Conservation (phyloP, 2,329 filamentous ascomycete genomes). For the Penicillium griseofulvum region DNA sequence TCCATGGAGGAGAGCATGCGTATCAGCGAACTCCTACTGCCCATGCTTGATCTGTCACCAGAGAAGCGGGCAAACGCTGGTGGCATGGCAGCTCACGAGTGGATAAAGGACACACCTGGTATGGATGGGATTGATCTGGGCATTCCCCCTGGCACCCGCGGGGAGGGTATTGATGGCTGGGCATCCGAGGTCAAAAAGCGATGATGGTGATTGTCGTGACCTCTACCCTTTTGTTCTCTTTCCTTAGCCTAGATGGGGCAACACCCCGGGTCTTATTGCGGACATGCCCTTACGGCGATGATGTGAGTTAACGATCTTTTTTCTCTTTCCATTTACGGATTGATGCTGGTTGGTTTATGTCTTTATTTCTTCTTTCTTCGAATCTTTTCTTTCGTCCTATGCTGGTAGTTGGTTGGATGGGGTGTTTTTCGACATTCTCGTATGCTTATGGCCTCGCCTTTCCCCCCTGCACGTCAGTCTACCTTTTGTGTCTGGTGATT, state of each 20-base stretch:
- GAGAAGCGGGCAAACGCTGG: conserved; percentile 91
- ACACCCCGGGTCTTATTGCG: conserved; percentile 8
- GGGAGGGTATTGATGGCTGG: conserved; percentile 95
- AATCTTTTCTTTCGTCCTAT: conserved; percentile 2
- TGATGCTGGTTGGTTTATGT: conserved; percentile 25
- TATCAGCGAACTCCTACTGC: conserved; percentile 77
- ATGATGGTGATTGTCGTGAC: conserved; percentile 36
- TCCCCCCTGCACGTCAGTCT: not conserved
- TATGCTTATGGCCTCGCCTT: conserved; percentile 4
- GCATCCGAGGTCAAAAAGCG: conserved; percentile 75
- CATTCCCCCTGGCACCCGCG: conserved; percentile 74
- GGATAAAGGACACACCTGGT: conserved; percentile 79
- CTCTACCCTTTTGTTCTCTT: conserved; percentile 2
- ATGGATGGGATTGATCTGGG: conserved; percentile 79
- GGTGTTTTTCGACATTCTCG: conserved; percentile 3
- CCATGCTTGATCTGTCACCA: conserved; percentile 87
- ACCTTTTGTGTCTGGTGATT: not conserved
- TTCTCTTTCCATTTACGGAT: conserved; percentile 19
- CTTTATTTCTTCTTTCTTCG: conserved; percentile 10
- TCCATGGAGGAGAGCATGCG: conserved; percentile 74
- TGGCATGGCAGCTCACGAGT: conserved; percentile 83
- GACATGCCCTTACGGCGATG: conserved; percentile 15
- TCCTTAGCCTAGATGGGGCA: conserved; percentile 14
- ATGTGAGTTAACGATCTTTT: conserved; percentile 30
- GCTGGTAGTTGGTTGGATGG: conserved; percentile 10